Evolutionary conservation across 768 basidiomycete genomes (phyloP).

Genomic region (Gautieria morchelliformis): DNA sequence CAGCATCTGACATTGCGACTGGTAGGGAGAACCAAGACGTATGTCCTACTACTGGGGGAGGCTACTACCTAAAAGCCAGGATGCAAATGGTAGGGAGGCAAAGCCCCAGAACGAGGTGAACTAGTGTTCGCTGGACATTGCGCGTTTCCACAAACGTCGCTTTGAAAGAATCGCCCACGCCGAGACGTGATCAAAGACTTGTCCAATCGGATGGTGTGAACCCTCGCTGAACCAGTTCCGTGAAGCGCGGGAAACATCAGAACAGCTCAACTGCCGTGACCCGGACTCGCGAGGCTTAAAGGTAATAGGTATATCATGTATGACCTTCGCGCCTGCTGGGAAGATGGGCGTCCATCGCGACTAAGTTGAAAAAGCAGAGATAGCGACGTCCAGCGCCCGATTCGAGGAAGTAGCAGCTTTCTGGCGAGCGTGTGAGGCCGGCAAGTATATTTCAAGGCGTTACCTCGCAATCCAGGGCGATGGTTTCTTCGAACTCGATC

Average conservation of each 20-base stretch:
- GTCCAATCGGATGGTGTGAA: background rate
- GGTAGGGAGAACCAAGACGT: background rate
- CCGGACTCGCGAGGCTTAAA: background rate
- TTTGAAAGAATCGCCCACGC: background rate
- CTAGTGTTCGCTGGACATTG: background rate
- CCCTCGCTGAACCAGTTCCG: slow-evolving; percentile 4
- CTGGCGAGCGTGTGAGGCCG: too few species aligned
- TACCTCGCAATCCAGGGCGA: too few species aligned
- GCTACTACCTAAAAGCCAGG: background rate
- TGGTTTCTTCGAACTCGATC: too few species aligned
- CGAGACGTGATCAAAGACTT: background rate
- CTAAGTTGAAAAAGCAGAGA: too few species aligned
- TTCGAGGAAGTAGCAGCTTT: too few species aligned
- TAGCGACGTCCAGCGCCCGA: too few species aligned
- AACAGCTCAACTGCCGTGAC: background rate
- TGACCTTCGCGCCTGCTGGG: background rate
- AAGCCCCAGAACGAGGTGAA: background rate
- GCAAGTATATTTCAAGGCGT: too few species aligned
- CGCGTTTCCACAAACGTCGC: background rate
- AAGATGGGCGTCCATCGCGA: background rate
- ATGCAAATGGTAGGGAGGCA: background rate
- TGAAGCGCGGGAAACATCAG: slow-evolving; percentile 8
- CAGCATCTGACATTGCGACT: background rate
- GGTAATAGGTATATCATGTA: too few species aligned
- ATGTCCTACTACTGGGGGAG: background rate